A percentile compares a stretch with the other conserved stretches of the same genome.
Conservation (phyloP, 805 yeast species). For the Lachancea meyersii region DNA sequence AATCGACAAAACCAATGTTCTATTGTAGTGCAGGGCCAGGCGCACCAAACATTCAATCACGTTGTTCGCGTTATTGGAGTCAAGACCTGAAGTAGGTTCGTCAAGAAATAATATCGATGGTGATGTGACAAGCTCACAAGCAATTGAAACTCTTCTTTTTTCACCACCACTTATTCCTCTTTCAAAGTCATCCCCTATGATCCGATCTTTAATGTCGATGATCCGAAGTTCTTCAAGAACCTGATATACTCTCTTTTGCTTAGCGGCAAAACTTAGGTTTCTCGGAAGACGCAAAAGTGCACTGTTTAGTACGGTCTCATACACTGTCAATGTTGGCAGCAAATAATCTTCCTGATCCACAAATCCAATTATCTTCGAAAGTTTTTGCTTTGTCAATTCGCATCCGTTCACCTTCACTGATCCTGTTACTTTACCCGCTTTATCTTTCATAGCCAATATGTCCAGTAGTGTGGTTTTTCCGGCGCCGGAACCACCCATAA, state of each 20-base stretch:
- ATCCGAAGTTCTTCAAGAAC: slow-evolving; percentile 83
- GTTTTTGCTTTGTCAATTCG: slow-evolving; percentile 36
- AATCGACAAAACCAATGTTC: slow-evolving; percentile 88
- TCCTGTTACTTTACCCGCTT: slow-evolving; percentile 68
- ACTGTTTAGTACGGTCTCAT: slow-evolving; percentile 89
- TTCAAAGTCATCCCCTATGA: slow-evolving; percentile 82
- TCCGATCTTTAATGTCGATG: slow-evolving; percentile 69
- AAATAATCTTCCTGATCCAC: slow-evolving; percentile 94
- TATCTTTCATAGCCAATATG: slow-evolving; percentile 82
- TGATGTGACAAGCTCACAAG: slow-evolving; percentile 85
- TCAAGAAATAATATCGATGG: slow-evolving; percentile 79
- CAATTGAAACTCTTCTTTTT: slow-evolving; percentile 84
- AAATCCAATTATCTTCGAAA: slow-evolving; percentile 73
- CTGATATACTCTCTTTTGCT: slow-evolving; percentile 73
- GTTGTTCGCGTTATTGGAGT: slow-evolving; percentile 86
- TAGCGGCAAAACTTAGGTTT: slow-evolving; percentile 64
- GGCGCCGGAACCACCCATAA: slow-evolving; percentile 99
- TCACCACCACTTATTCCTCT: slow-evolving; percentile 87
- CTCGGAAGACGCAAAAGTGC: slow-evolving; percentile 84
- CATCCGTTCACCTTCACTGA: slow-evolving; percentile 67
- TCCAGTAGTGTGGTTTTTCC: slow-evolving; percentile 94
- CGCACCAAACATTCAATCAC: slow-evolving; percentile 81
- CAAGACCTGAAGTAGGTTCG: slow-evolving; percentile 95
- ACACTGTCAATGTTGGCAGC: slow-evolving; percentile 89
- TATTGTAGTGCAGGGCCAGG: slow-evolving; percentile 69